Evolutionary conservation across 345 rosid genomes (phyloP).

Genomic region (Populus euphratica): DNA sequence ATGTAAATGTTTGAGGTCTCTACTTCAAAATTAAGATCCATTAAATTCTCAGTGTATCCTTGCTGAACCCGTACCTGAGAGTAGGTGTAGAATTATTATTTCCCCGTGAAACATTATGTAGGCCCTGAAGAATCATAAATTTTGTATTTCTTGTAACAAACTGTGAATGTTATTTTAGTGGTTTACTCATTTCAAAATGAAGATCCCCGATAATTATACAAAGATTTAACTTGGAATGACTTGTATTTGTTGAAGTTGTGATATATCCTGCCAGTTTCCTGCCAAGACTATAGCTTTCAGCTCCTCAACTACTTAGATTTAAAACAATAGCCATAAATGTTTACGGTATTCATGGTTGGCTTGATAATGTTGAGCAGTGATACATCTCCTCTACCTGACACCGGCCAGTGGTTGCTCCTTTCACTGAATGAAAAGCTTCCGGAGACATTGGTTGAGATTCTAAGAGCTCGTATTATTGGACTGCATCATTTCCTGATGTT

Average conservation of each 20-base stretch:
- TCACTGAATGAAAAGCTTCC: conserved; percentile 86
- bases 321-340: neutral
- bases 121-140: neutral
- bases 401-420: conserved; percentile 92
- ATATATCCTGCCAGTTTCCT: neutral
- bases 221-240: neutral
- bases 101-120: neutral
- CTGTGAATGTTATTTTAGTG: neutral
- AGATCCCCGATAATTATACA: neutral
- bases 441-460: conserved; percentile 51
- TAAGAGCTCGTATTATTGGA: conserved; percentile 81
- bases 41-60: neutral
- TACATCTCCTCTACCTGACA: conserved; percentile 77
- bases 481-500: conserved; percentile 86
- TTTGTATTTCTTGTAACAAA: neutral
- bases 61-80: neutral
- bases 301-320: conserved; percentile 10
- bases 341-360: conserved; percentile 17
- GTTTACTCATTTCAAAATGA: neutral
- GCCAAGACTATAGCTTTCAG: neutral
- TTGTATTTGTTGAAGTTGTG: neutral
- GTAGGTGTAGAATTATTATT: neutral
- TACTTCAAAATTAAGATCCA: neutral
- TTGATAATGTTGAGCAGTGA: conserved; percentile 46
- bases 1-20: neutral